Evolutionary conservation across 805 yeast genomes (phyloP).

Genomic region (Candida sithepensis): DNA sequence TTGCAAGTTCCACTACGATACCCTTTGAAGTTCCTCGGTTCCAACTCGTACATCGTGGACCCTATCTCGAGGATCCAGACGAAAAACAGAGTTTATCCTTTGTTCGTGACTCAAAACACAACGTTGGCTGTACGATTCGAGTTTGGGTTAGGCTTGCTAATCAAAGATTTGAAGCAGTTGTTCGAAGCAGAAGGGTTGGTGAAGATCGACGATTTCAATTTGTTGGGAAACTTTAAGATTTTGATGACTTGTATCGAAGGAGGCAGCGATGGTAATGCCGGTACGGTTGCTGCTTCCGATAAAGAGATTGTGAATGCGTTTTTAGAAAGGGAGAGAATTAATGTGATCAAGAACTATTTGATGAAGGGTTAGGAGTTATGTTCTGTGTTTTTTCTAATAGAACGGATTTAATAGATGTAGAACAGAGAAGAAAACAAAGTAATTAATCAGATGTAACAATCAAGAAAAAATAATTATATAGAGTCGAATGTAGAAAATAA

Average conservation of each 20-base stretch:
- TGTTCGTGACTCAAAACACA: slow-evolving; percentile 44
- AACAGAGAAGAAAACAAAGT: background rate
- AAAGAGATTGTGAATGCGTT: slow-evolving; percentile 9
- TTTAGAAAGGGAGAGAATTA: slow-evolving; percentile 24
- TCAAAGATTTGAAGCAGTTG: slow-evolving; percentile 45
- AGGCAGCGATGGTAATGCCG: too few relatives aligned
- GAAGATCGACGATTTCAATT: slow-evolving; percentile 29
- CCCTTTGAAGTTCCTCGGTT: slow-evolving; percentile 45
- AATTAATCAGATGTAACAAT: background rate
- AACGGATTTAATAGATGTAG: background rate
- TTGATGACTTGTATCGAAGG: slow-evolving; percentile 29
- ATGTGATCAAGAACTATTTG: slow-evolving; percentile 23
- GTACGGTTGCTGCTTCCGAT: too few relatives aligned
- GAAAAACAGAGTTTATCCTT: slow-evolving; percentile 41
- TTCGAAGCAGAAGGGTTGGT: slow-evolving; percentile 29
- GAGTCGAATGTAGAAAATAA: too few relatives aligned
- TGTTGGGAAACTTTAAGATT: slow-evolving; percentile 33
- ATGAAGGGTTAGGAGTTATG: slow-evolving; percentile 7
- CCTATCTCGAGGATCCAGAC: slow-evolving; percentile 38
- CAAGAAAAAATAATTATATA: too few relatives aligned
- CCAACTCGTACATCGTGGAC: slow-evolving; percentile 45
- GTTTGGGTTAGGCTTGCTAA: slow-evolving; percentile 44
- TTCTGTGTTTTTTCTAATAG: background rate
- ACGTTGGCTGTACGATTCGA: slow-evolving; percentile 40
- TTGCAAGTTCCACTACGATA: slow-evolving; percentile 44